Base-by-base conservation (phyloP, 768 basidiomycete genomes). In the Hydnum rufescens region DNA sequence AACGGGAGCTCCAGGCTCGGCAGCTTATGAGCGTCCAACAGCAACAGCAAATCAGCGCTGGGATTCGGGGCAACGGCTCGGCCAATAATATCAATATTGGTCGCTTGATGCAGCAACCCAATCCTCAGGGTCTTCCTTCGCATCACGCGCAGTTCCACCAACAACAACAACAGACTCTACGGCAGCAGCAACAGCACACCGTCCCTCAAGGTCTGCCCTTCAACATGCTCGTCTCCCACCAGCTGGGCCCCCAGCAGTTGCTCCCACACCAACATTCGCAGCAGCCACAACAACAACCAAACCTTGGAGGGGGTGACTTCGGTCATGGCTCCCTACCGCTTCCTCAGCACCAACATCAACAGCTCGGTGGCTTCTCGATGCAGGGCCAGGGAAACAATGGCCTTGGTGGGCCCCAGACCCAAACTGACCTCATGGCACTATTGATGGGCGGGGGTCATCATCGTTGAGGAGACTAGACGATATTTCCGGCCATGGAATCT, bases 151-250 rank as follows among this genome's bases (percentile, higher is more conserved):
- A 47, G 26, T 8, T 8, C 1, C 44, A 16, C 1, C 44, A 13
- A 25, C 44, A 13, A 16, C 44, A 47, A 47, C 44, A 47, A 16
- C 44, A 13, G 25, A n/a, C n/a, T 25, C 8, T 39, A 22, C 36
- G 13, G 36, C 36, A 39, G 22, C 36, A 39, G 13, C 36, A 39
- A 1, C 36, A 13, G 13, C 13, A 39, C 36, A 13, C 36, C 36
- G 22, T 85, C 85, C 59, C 72, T 87, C 19, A 85, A 84, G 28
- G 82, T 75, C 42, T 77, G 84, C 4, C 83, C 82, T 23, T 83
- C 83, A 2, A 28, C 82, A 84, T 57, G 84, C 86, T 49, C 75
- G 80, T 22, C 70, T 71, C 5, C 83, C 82, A 58, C 79, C 78
- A 58, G 57, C 71, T 32, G 66, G 63, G 46, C 50, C 31, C 25